phyloP scores from a whole-genome alignment of 331 rosid species.

The Pyrus hybrid region DNA sequence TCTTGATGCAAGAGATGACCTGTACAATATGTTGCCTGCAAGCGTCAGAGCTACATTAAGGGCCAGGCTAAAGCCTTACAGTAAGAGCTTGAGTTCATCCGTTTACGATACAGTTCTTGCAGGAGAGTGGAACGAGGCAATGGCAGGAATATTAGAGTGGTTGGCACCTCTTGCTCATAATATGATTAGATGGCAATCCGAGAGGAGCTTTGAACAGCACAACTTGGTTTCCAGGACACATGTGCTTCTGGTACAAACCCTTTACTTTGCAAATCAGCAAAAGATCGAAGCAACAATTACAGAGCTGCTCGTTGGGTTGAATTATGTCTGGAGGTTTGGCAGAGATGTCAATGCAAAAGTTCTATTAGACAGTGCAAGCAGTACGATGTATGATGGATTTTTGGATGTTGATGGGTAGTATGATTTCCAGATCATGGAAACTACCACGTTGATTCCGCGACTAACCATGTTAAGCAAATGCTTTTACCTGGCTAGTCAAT shows the following conservation, averaged over 20 bases:
- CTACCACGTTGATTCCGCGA: slow-evolving; percentile 15
- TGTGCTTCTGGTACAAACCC: slow-evolving; percentile 87
- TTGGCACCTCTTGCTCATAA: slow-evolving; percentile 92
- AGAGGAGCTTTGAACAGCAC: slow-evolving; percentile 93
- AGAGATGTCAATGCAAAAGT: slow-evolving; percentile 71
- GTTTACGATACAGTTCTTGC: slow-evolving; percentile 61
- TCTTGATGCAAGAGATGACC: slow-evolving; percentile 90
- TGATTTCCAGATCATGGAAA: slow-evolving; percentile 18
- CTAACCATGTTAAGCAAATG: slow-evolving; percentile 17
- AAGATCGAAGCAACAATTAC: slow-evolving; percentile 63
- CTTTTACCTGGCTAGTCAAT: neutral
- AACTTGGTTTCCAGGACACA: slow-evolving; percentile 63
- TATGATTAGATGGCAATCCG: slow-evolving; percentile 97
- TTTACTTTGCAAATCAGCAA: slow-evolving; percentile 75
- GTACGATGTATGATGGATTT: slow-evolving; percentile 47
- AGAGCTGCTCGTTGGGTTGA: slow-evolving; percentile 96
- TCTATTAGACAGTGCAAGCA: slow-evolving; percentile 57
- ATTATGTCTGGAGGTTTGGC: slow-evolving; percentile 79
- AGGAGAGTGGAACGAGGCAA: slow-evolving; percentile 78
- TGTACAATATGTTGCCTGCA: slow-evolving; percentile 87
- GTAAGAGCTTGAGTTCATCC: slow-evolving; percentile 54
- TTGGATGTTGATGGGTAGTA: slow-evolving; percentile 49
- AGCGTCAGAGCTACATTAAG: slow-evolving; percentile 58
- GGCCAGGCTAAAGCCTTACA: slow-evolving; percentile 65
- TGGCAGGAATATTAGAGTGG: slow-evolving; percentile 81